Conservation (phyloP, 192 early-diverging fungal genomes). For the Linnemannia elongata region DNA sequence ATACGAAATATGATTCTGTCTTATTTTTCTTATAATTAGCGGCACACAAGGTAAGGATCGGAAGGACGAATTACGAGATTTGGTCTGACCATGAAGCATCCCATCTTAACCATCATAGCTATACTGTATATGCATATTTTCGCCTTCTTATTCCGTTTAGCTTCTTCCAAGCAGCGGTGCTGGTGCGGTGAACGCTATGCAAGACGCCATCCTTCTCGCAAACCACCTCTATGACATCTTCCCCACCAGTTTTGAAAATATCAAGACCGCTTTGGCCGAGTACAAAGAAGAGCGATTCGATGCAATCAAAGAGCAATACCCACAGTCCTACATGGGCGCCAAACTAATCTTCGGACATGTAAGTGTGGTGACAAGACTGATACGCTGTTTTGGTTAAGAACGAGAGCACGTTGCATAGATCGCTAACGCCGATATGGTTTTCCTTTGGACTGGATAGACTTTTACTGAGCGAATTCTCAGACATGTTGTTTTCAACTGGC, state of each 20-base stretch:
- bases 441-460: background rate
- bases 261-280: background rate
- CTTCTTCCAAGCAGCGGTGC: constrained; percentile 14
- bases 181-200: constrained; percentile 19
- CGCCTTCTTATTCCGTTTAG: background rate
- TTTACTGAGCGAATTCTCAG: background rate
- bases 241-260: background rate
- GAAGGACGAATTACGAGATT: too few relatives aligned
- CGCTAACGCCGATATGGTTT: background rate
- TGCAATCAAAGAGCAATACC: background rate
- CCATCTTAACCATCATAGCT: too few relatives aligned
- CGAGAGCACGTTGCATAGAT: too few relatives aligned
- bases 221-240: constrained; percentile 16
- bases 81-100: too few relatives aligned
- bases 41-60: background rate
- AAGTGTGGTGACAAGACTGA: background rate
- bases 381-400: too few relatives aligned
- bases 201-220: background rate
- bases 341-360: background rate
- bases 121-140: too few relatives aligned
- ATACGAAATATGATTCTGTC: too few relatives aligned
- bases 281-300: background rate
- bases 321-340: background rate
- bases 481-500: constrained; percentile 14
- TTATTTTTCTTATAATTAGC: background rate